These are phyloP conservation scores for Scheffersomyces stipitis DNA, from an alignment of 805 yeast genomes.

Conservation along the genomic window DNA sequence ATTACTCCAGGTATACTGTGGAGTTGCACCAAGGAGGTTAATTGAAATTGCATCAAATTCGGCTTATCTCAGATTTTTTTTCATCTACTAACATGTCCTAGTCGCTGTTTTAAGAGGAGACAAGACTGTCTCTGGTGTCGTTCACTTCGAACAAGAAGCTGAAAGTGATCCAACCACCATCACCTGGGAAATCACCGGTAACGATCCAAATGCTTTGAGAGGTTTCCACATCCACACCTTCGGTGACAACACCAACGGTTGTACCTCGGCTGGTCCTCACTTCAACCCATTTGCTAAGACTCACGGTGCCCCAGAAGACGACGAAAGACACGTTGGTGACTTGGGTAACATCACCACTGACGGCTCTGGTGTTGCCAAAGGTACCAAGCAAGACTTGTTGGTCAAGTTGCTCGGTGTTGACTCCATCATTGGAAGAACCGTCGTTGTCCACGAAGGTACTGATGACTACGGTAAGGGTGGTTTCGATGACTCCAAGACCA, in stretches of 20 bases:
- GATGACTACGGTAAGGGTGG: constrained; percentile 97
- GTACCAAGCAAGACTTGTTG: constrained; percentile 72
- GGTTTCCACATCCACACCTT: constrained; percentile 98
- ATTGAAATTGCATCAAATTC: too few species aligned
- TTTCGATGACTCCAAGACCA: constrained; percentile 83
- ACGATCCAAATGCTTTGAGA: constrained; percentile 81
- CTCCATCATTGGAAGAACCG: constrained; percentile 92
- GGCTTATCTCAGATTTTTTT: too few species aligned
- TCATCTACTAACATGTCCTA: constrained; percentile 19
- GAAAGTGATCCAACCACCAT: constrained; percentile 84
- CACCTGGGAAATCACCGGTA: constrained; percentile 86
- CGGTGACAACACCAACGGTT: constrained; percentile 99
- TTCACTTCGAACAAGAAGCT: constrained; percentile 78
- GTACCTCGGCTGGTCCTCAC: constrained; percentile 98
- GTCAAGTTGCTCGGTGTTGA: constrained; percentile 83
- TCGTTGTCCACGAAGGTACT: constrained; percentile 87
- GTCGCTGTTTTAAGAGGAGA: constrained; percentile 98
- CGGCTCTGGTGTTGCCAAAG: constrained; percentile 86
- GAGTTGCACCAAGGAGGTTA: too few species aligned
- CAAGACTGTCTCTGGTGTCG: constrained; percentile 83
- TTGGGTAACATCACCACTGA: constrained; percentile 93
- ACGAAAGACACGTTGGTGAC: constrained; percentile 88
- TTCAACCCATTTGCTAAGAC: constrained; percentile 85
- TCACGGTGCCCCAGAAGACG: constrained; percentile 91
- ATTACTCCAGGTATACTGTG: too few species aligned